phyloP scores from a whole-genome alignment of 2,329 filamentous ascomycete species.

The Bipolaris zeicola region DNA sequence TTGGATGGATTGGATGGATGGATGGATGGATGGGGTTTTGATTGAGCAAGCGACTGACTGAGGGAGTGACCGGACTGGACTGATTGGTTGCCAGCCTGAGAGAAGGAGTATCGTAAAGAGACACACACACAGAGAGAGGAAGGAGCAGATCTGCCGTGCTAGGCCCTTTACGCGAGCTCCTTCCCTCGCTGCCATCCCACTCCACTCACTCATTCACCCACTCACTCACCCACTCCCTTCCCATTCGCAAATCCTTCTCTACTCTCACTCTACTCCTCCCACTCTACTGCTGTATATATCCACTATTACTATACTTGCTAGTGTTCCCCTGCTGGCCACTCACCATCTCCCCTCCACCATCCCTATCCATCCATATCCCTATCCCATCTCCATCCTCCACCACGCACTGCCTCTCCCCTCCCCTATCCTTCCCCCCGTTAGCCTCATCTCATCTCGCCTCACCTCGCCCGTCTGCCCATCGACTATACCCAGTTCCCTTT shows the following conservation, averaged over 20 bases:
- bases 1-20: background rate
- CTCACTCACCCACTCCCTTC: background rate
- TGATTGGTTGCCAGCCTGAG: background rate
- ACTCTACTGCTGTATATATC: too few relatives aligned
- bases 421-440: slow-evolving; percentile 10
- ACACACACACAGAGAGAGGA: background rate
- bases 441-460: background rate
- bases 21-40: background rate
- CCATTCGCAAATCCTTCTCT: background rate
- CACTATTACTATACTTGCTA: too few relatives aligned
- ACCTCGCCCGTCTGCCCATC: background rate
- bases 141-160: background rate
- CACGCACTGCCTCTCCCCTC: slow-evolving; percentile 6
- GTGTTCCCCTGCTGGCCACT: background rate
- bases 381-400: slow-evolving; percentile 19
- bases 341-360: background rate
- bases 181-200: background rate
- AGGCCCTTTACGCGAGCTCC: background rate
- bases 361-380: background rate
- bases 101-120: background rate
- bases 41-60: background rate
- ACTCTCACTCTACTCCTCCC: background rate
- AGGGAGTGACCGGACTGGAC: background rate
- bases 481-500: background rate
- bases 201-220: background rate